phyloP scores from a whole-genome alignment of 495 filamentous ascomycete genomes.

The Xeromyces bisporus region DNA sequence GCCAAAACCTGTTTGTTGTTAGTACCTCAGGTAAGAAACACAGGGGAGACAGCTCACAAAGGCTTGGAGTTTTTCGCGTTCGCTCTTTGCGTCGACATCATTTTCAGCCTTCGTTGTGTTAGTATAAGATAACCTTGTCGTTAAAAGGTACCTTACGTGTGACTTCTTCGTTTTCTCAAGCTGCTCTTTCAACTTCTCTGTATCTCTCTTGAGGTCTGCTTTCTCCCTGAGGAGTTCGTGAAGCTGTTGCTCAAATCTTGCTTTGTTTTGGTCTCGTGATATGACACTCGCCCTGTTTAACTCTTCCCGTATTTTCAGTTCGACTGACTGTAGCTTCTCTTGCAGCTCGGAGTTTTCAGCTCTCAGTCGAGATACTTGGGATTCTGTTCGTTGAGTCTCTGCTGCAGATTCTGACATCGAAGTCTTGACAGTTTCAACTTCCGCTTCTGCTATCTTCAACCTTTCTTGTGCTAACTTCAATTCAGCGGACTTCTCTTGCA shows the following conservation, averaged over 20 bases:
- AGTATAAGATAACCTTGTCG: neutral
- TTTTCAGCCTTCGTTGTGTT: neutral
- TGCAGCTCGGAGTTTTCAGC: slow-evolving; percentile 8
- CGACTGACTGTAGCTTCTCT: slow-evolving; percentile 7
- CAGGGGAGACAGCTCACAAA: slow-evolving; percentile 4
- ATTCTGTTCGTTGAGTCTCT: slow-evolving; percentile 6
- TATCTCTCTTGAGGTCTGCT: slow-evolving; percentile 5
- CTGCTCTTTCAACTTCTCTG: slow-evolving; percentile 4
- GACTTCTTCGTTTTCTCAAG: slow-evolving; percentile 8
- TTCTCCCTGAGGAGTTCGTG: slow-evolving; percentile 11
- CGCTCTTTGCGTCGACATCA: neutral
- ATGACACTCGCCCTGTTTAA: slow-evolving; percentile 8
- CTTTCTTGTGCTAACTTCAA: slow-evolving; percentile 6
- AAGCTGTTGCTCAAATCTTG: slow-evolving; percentile 11
- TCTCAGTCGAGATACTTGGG: slow-evolving; percentile 3
- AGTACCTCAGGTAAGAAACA: neutral
- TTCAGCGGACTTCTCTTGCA: slow-evolving; percentile 8
- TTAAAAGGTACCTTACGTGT: slow-evolving; percentile 8
- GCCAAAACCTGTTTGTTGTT: neutral
- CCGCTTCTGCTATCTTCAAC: slow-evolving; percentile 5
- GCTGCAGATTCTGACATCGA: slow-evolving; percentile 6
- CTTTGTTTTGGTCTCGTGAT: slow-evolving; percentile 7
- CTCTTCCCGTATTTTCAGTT: slow-evolving; percentile 12
- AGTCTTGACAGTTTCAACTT: slow-evolving; percentile 7
- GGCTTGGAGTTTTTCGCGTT: slow-evolving; percentile 1